Base-by-base conservation (phyloP, 345 rosid species). In the Triadica sebifera region DNA sequence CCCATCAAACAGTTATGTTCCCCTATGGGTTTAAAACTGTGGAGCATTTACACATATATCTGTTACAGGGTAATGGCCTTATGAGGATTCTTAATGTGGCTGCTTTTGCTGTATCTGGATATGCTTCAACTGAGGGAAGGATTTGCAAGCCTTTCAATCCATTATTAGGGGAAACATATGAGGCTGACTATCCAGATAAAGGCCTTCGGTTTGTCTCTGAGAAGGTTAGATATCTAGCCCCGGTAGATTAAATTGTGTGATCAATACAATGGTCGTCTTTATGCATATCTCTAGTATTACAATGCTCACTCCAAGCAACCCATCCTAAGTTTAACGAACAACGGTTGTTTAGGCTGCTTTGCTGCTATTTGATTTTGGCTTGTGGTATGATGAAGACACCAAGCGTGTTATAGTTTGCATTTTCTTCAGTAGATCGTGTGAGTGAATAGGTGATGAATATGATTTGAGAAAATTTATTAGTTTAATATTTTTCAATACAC, bases 121-220 rank as follows among this genome's bases (percentile, higher is more conserved):
- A 96, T 81, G 93, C 97, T 80, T 93, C 99, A 71, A 96, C 97
- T 8, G 97, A 96, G 79, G 99, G 99, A 85, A 88, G 98, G 82
- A 87, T 82, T 9, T 96, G 98, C 87, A 96, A 96, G 85, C 98
- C 99, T 20, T 96, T 96, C 77, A 96, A 96, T 86, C 99, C 99
- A 47, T 83, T 96, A 78, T 82, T 96, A 69, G 99, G 99, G 80
- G 99, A 96, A 83, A 96, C 99, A 38, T 96, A 87, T 50, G 99
- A 96, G 78, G 99, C 99, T 15, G 94, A 91, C 73, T 93, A 74
- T 79, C 96, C 98, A 70, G 99, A 96, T 81, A 93, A 89, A 85
- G 99, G 99, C 72, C 81, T 96, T 29, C 89, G 85, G 22, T 96
- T 96, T 82, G 83, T 89, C 86, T 91, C 99, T 4, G 99, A 96